Evolutionary conservation across 345 rosid genomes (phyloP), one percentile per base, ranked within the genome.

Genomic region (Punica granatum): DNA sequence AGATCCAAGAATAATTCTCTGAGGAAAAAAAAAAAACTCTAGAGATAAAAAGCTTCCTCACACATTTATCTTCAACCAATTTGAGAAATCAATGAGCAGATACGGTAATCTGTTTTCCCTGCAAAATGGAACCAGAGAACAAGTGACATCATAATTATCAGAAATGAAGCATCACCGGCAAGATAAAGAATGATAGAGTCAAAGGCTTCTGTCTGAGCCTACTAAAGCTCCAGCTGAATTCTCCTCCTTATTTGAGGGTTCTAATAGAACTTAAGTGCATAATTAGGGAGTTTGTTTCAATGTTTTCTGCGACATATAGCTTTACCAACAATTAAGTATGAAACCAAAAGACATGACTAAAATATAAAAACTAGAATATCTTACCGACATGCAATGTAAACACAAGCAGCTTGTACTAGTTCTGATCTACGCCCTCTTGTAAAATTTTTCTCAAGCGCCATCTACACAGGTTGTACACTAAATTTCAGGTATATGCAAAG

Each of bases 341-440:
- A 37, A 70, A 23, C 48, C 51, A 23, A 1, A 33, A 34, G 67
- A 70, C 35, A 9, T 25, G 21, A 39, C 26, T 58, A 36, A n/a
- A 58, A 28, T 28, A 68, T 10, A 2, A 26, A 46, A 21, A 34
- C 25, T 7, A 60, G 62, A 71, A 72, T 35, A 65, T 48, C 82
- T 81, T 73, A 93, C 98, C 97, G 82, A 70, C 97, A 94, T 28
- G 95, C 90, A 84, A 88, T 85, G 76, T 94, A 94, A 63, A 94
- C 89, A 69, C 97, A 94, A 58, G 95, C 82, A 72, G 90, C 85
- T 65, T 86, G 86, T 25, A 91, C 97, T 71, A 82, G 92, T 46
- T 94, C 96, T 31, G 88, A 77, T 74, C 89, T 89, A 35, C 97
- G 96, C 33, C 96, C 96, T 74, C 75, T 82, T 0, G 97, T 94